Base-by-base conservation (phyloP, 495 filamentous ascomycete genomes). In the Hypoxylon trugodes region DNA sequence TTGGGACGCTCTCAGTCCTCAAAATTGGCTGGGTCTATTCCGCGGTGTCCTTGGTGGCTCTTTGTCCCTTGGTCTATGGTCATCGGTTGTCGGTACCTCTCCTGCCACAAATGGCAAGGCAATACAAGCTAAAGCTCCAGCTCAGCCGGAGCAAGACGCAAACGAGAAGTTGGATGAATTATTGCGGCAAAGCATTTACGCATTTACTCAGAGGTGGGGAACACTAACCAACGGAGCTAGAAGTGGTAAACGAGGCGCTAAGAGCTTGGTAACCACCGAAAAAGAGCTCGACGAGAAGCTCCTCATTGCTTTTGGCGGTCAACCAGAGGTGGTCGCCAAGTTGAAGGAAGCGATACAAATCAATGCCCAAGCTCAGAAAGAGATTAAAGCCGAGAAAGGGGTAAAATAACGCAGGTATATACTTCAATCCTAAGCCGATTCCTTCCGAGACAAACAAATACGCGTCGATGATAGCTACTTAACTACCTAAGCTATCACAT, bases 161-260 rank as follows among this genome's bases (percentile, higher is more conserved):
- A 88, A 89, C 70, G 89, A 90, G 46, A 91, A 94, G 74, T 77
- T 96, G 1, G 92, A 96, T 59, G 89, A 88, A 13, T 77, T 89
- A 22, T 79, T 96, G 13, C 76, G 92, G 36, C 88, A 87, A 16
- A 86, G 88, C 10, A 95, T 96, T 64, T 89, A 88, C 45, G 88
- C 90, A 18, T 93, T 95, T 63, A 91, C 90, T 25, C 85, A 84
- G 70, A 79, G 79, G 47, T 89, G 79, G 84, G 82, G 75, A 4
- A 71, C 70, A 2, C 47, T 76, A 15, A 63, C 81, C 43, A 75
- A 77, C 26, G 77, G 76, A 1, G 71, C 77, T 1, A 59, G 59
- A 19, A 58, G 52, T 16, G 65, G 66, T n/a, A 74, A 72, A 40
- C 58, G 73, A 2, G 77, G 74, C 0, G 73, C 72, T 9, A 77